A percentile compares a stretch with the other conserved stretches of the same genome.
phyloP scores from a whole-genome alignment of 2,329 filamentous ascomycete species.

The Claviceps monticola region DNA sequence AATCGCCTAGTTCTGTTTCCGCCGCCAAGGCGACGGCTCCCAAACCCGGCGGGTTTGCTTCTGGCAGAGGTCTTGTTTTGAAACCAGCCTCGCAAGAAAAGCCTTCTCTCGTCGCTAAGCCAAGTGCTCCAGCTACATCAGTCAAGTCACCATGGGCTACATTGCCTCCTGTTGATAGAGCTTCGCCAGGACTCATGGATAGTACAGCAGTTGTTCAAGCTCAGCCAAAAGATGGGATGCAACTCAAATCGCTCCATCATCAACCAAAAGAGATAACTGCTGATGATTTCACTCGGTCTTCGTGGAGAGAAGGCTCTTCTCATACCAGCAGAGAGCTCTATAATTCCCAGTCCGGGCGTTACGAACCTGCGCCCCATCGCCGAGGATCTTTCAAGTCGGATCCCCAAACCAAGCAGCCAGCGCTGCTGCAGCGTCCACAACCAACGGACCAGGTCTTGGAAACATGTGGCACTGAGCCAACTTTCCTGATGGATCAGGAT shows the following conservation, averaged over 20 bases:
- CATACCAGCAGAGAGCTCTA: constrained; percentile 63
- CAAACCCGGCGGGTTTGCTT: constrained; percentile 32
- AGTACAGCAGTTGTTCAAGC: constrained; percentile 31
- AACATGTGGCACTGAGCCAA: constrained; percentile 77
- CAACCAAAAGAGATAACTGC: constrained; percentile 71
- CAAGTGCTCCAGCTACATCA: constrained; percentile 50
- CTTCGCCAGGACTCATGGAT: constrained; percentile 55
- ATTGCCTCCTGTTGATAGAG: constrained; percentile 72
- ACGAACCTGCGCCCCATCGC: constrained; percentile 76
- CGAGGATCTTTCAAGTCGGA: constrained; percentile 58
- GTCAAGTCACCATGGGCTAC: constrained; percentile 86
- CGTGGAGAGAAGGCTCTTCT: constrained; percentile 59
- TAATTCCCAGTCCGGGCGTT: constrained; percentile 89
- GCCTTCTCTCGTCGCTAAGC: constrained; percentile 59
- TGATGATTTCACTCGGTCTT: constrained; percentile 78
- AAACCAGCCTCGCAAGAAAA: constrained; percentile 54
- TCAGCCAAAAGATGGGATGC: constrained; percentile 38
- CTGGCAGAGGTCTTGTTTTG: constrained; percentile 48
- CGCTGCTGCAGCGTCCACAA: constrained; percentile 62
- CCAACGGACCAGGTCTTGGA: constrained; percentile 59
- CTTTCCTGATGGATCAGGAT: constrained; percentile 53
- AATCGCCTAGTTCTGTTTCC: constrained; percentile 26
- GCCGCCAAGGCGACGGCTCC: constrained; percentile 25
- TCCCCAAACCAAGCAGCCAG: constrained; percentile 52
- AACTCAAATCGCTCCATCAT: constrained; percentile 39